Evolutionary conservation across 2,329 filamentous ascomycete genomes (phyloP), one percentile per base, ranked within the genome.

Genomic region (Rutstroemia sp.): DNA sequence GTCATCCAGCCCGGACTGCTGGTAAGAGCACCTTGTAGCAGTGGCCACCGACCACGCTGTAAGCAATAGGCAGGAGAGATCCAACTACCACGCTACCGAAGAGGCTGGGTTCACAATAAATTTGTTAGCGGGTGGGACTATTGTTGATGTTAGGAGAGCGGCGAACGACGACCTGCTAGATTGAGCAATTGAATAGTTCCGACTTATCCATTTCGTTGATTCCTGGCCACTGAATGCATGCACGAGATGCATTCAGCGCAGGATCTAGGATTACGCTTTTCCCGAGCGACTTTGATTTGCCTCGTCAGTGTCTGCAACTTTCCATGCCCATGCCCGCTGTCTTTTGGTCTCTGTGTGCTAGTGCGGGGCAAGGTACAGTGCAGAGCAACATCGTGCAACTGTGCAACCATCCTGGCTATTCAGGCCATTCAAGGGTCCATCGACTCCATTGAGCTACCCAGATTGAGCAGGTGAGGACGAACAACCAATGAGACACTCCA

Each of bases 161-260:
- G 30, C 30, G 30, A 9, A 34, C 30, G 30, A 34, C 30, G 30
- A 48, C 42, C 51, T 54, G 51, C 51, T 23, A 27, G 5, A 48
- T 54, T n/a, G 27, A 42, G 52, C 49, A 49, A 12, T 5, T 39
- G 37, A 37, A 23, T 12, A 21, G n/a, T 54, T 48, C 57, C 55
- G 55, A 57, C 21, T 48, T 61, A 61, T 48, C 61, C 58, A 58
- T 57, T 21, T 14, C 41, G 23, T 59, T 57, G 23, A 42, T 57
- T 63, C 51, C 42, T 59, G 39, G 52, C 63, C 63, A 65, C 34
- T 61, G 57, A 23, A 59, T 57, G 34, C 42, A 58, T 7, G 57
- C 64, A 64, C 60, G 61, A 57, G 60, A 46, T 37, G 39, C n/a
- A 12, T 12, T 12, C 19, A n/a, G 25, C 25, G 19, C 17, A 23